Evolutionary conservation across 768 basidiomycete species (phyloP).

Genomic region (Lactifluus pinguis): DNA sequence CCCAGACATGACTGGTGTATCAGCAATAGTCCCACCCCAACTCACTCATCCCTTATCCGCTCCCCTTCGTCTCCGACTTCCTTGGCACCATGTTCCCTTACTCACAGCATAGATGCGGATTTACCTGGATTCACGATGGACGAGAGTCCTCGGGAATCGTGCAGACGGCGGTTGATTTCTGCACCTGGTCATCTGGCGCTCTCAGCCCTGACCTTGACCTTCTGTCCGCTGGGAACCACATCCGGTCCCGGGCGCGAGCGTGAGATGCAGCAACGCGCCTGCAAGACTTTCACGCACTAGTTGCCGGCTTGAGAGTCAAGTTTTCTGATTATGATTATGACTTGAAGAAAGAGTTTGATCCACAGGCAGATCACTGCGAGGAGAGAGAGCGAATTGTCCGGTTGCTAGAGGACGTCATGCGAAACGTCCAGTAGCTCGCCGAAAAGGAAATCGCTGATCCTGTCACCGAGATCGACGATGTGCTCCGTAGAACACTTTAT

Average conservation of each 20-base stretch:
- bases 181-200: too few relatives aligned
- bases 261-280: constrained; percentile 3
- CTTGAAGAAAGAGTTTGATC: neutral
- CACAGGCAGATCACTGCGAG: too few relatives aligned
- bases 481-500: neutral
- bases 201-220: neutral
- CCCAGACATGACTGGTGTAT: too few relatives aligned
- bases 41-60: neutral
- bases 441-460: neutral
- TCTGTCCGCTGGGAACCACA: neutral
- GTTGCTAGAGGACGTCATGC: constrained; percentile 12
- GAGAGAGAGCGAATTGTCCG: constrained; percentile 2
- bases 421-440: neutral
- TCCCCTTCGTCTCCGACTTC: neutral
- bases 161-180: neutral
- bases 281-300: constrained; percentile 3
- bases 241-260: neutral
- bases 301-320: constrained; percentile 3
- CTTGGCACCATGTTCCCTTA: neutral
- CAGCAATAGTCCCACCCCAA: too few relatives aligned
- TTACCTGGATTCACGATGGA: neutral
- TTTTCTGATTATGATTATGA: neutral
- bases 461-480: neutral
- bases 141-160: neutral
- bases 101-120: neutral